These are phyloP conservation scores for Sclerotinia spermophila DNA, from an alignment of 2,329 filamentous ascomycete species.

Conservation along the genomic window DNA sequence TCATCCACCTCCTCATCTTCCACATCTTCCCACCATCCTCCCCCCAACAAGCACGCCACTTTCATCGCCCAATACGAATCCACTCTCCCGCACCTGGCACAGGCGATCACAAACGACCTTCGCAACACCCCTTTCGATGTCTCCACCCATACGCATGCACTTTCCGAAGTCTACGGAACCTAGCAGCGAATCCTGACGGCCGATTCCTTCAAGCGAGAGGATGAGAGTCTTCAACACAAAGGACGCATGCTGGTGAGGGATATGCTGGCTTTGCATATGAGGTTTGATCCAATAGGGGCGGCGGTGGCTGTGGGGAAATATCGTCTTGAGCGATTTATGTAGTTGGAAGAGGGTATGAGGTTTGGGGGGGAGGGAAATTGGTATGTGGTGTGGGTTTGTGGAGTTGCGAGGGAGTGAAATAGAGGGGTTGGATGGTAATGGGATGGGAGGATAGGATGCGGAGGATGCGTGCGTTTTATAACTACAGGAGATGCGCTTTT, in stretches of 20 bases:
- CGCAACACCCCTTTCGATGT: fast-evolving
- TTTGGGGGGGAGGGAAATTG: not conserved
- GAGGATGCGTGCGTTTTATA: not conserved
- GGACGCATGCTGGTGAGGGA: not conserved
- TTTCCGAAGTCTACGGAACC: not conserved
- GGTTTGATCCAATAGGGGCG: not conserved
- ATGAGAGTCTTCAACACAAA: not conserved
- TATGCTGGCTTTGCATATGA: not conserved
- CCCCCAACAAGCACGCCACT: no score
- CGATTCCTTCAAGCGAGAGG: not conserved
- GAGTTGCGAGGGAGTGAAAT: not conserved
- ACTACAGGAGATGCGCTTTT: not conserved
- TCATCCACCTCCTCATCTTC: no score
- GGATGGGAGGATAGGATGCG: not conserved
- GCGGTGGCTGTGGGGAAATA: not conserved
- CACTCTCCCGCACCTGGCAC: no score
- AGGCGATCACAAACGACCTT: no score
- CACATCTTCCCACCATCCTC: no score
- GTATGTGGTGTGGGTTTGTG: not conserved
- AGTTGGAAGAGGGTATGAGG: not conserved
- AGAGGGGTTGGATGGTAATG: not conserved
- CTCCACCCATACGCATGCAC: not conserved
- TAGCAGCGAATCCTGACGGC: not conserved
- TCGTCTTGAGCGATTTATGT: not conserved
- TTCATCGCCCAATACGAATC: no score